Conservation (phyloP, 2,329 filamentous ascomycete genomes). For the Curvularia hawaiiensis region DNA sequence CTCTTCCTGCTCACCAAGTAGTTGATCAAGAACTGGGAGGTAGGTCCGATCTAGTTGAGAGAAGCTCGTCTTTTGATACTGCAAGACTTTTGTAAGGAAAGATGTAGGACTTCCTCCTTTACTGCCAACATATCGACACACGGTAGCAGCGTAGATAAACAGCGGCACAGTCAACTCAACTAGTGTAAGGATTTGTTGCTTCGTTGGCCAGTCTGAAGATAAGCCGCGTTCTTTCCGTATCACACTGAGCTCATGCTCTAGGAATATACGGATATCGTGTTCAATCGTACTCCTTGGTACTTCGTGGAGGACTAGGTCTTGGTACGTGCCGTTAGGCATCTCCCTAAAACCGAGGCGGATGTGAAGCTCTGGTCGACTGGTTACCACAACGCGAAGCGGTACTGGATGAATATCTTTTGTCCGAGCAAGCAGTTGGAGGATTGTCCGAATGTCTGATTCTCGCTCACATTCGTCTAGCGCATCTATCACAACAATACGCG, state of each 20-base stretch:
- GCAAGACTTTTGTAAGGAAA: conserved; percentile 9
- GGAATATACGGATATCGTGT: conserved; percentile 28
- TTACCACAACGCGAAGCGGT: conserved; percentile 24
- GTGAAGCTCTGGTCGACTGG: conserved; percentile 28
- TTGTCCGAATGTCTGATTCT: conserved; percentile 17
- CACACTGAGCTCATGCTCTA: conserved; percentile 24
- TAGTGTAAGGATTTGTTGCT: conserved; percentile 28
- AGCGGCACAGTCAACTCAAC: conserved; percentile 35
- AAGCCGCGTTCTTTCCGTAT: conserved; percentile 24
- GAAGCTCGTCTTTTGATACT: conserved; percentile 21
- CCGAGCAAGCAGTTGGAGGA: conserved; percentile 28
- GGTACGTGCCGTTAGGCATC: conserved; percentile 23
- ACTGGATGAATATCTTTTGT: conserved; percentile 14
- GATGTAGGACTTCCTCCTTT: conserved; percentile 15
- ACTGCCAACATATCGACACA: conserved; percentile 29
- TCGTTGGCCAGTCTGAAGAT: conserved; percentile 30
- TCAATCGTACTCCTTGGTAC: conserved; percentile 24
- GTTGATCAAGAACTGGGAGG: conserved; percentile 26
- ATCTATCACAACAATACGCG: conserved; percentile 22
- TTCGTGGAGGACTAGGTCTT: conserved; percentile 29
- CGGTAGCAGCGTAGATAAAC: conserved; percentile 45
- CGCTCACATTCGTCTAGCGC: conserved; percentile 43
- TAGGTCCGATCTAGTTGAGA: conserved; percentile 28
- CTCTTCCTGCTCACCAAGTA: conserved; percentile 40
- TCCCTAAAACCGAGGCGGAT: conserved; percentile 28